Conservation (phyloP, 768 basidiomycete genomes). For the Obba rivulosa region DNA sequence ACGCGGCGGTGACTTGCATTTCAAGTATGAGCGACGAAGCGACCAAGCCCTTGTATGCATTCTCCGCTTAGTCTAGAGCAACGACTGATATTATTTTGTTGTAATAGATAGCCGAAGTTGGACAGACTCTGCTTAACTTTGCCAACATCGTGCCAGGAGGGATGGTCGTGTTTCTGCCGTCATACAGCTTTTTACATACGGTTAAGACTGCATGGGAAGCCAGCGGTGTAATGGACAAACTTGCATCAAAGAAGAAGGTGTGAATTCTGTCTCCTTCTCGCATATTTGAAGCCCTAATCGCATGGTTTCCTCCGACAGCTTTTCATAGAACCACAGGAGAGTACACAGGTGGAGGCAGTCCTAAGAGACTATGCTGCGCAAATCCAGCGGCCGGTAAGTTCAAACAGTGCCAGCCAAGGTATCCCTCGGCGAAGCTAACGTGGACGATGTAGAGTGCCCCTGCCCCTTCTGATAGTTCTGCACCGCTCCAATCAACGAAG, state of each 20-base stretch:
- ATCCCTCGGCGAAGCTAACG: no score
- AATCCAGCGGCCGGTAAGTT: constrained; percentile 8
- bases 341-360: constrained; percentile 64
- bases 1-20: constrained; percentile 65
- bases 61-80: not conserved
- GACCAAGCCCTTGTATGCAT: constrained; percentile 46
- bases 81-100: not conserved
- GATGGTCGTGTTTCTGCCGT: constrained; percentile 92
- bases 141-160: constrained; percentile 76
- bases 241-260: constrained; percentile 76
- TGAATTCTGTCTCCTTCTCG: no score
- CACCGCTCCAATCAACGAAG: constrained; percentile 12
- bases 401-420: no score
- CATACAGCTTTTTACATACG: constrained; percentile 74
- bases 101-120: constrained; percentile 78
- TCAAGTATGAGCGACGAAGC: constrained; percentile 72
- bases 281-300: not conserved
- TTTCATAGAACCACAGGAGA: constrained; percentile 84
- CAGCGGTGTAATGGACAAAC: constrained; percentile 54
- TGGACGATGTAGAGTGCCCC: no score
- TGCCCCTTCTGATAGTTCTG: not conserved
- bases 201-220: constrained; percentile 64
- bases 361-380: constrained; percentile 69
- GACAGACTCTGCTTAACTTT: constrained; percentile 79
- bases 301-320: constrained; percentile 48